Percentiles rank a stretch among this genome's conserved stretches.
Evolutionary conservation across 2,329 filamentous ascomycete species (phyloP).

Genomic region (Trichoderma citrinoviride): DNA sequence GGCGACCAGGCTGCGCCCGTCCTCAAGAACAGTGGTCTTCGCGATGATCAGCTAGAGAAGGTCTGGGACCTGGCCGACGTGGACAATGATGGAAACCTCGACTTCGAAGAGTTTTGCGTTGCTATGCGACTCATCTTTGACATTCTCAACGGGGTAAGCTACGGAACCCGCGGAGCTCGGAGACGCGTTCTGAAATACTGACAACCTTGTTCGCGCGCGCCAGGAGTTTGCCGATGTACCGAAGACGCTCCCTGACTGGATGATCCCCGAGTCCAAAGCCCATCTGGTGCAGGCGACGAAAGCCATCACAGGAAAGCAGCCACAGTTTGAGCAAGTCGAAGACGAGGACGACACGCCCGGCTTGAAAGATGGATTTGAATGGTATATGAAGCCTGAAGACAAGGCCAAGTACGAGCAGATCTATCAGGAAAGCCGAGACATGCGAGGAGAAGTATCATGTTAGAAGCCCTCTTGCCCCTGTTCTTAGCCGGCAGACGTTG

Average conservation of each 20-base stretch:
- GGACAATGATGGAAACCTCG: slow-evolving; percentile 93
- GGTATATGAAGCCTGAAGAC: slow-evolving; percentile 95
- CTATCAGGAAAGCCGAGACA: slow-evolving; percentile 87
- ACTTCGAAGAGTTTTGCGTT: slow-evolving; percentile 99
- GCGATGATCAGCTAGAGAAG: slow-evolving; percentile 79
- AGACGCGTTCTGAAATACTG: neutral
- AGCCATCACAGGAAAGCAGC: slow-evolving; percentile 74
- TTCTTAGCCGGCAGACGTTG: slow-evolving; percentile 14
- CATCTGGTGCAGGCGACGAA: slow-evolving; percentile 82
- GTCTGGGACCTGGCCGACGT: slow-evolving; percentile 98
- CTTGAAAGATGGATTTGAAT: slow-evolving; percentile 95
- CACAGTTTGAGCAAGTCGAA: slow-evolving; percentile 81
- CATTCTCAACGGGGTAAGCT: slow-evolving; percentile 79
- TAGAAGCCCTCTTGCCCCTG: slow-evolving; percentile 32
- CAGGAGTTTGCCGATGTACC: slow-evolving; percentile 93
- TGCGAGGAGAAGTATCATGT: slow-evolving; percentile 81
- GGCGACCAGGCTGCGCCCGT: slow-evolving; percentile 62
- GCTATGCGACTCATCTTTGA: slow-evolving; percentile 98
- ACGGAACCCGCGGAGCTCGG: neutral
- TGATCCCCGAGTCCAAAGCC: slow-evolving; percentile 91
- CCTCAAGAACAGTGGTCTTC: slow-evolving; percentile 61
- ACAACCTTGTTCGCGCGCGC: slow-evolving; percentile 2
- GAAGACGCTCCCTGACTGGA: slow-evolving; percentile 82
- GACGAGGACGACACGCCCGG: slow-evolving; percentile 79
- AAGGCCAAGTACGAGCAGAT: slow-evolving; percentile 96